phyloP scores from a whole-genome alignment of 1,139 yeast species.

The Tardiomyces digboiensis region DNA sequence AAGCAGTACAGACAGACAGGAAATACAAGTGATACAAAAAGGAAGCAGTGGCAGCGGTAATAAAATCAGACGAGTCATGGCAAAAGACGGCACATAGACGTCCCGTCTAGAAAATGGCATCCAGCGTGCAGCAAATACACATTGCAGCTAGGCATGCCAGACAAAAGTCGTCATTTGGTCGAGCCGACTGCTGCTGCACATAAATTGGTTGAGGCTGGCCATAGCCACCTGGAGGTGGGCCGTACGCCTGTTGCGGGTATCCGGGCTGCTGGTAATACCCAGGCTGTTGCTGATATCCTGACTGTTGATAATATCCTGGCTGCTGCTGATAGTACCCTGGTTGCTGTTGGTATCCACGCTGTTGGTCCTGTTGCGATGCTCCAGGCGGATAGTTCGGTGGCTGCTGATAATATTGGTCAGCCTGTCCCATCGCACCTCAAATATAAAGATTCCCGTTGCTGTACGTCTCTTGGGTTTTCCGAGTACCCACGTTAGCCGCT shows the following conservation, averaged over 20 bases:
- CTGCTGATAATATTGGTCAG: too few relatives aligned
- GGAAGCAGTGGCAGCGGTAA: too few relatives aligned
- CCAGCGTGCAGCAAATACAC: not conserved
- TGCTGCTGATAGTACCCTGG: slow-evolving; percentile 1
- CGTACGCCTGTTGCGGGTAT: not conserved
- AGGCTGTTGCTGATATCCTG: not conserved
- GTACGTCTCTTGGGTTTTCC: too few relatives aligned
- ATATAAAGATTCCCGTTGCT: too few relatives aligned
- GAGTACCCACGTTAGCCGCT: too few relatives aligned
- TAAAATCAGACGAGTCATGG: too few relatives aligned
- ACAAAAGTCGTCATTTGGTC: not conserved
- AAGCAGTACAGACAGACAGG: too few relatives aligned
- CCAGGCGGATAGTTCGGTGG: too few relatives aligned
- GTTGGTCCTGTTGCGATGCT: not conserved
- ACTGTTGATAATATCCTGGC: not conserved
- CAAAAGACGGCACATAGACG: too few relatives aligned
- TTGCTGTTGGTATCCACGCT: not conserved
- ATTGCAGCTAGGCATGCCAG: not conserved
- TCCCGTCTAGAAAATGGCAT: not conserved
- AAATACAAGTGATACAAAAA: too few relatives aligned
- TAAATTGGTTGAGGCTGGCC: not conserved
- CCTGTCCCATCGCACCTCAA: too few relatives aligned
- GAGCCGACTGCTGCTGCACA: not conserved
- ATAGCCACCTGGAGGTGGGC: not conserved
- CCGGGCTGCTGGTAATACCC: not conserved